phyloP scores from a whole-genome alignment of 2,329 filamentous ascomycete species.

The Tolypocladium amazonense region DNA sequence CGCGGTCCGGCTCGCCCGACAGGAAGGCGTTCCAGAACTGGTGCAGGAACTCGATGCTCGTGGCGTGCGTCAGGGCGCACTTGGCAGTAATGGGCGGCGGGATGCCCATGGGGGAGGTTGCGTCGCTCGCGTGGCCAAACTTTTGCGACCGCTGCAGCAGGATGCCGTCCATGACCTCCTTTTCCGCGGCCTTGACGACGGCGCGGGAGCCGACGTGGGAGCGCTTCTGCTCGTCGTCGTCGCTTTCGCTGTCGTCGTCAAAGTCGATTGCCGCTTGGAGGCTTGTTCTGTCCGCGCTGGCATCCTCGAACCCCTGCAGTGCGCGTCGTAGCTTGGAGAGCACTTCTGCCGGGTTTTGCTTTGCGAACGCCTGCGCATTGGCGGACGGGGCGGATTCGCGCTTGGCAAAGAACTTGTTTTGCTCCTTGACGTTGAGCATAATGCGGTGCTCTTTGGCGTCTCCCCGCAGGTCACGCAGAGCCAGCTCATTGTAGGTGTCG shows the following conservation, averaged over 20 bases:
- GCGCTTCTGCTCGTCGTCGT: constrained; percentile 44
- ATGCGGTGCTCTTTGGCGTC: constrained; percentile 67
- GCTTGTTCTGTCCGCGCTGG: constrained; percentile 41
- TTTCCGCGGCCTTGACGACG: constrained; percentile 53
- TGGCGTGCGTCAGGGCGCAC: constrained; percentile 68
- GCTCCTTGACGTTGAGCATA: constrained; percentile 78
- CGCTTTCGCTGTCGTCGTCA: constrained; percentile 58
- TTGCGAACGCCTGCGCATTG: constrained; percentile 46
- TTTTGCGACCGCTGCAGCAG: constrained; percentile 49
- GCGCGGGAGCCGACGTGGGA: constrained; percentile 59
- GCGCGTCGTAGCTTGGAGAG: constrained; percentile 54
- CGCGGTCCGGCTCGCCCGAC: constrained; percentile 74
- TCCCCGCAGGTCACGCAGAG: constrained; percentile 69
- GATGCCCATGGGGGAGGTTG: constrained; percentile 41
- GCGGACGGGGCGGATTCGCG: constrained; percentile 36
- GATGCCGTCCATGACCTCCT: constrained; percentile 56
- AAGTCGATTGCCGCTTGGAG: constrained; percentile 57
- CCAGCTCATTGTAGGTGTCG: constrained; percentile 65
- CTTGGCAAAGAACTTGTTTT: constrained; percentile 69
- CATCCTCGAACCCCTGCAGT: constrained; percentile 39
- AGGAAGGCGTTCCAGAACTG: constrained; percentile 94
- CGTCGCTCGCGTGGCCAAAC: constrained; percentile 37
- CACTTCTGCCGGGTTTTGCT: constrained; percentile 60
- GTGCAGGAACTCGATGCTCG: constrained; percentile 88
- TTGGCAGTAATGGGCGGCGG: constrained; percentile 46